These are phyloP conservation scores for Botrytis galanthina DNA, from an alignment of 2,329 filamentous ascomycete species.

Conservation along the genomic window DNA sequence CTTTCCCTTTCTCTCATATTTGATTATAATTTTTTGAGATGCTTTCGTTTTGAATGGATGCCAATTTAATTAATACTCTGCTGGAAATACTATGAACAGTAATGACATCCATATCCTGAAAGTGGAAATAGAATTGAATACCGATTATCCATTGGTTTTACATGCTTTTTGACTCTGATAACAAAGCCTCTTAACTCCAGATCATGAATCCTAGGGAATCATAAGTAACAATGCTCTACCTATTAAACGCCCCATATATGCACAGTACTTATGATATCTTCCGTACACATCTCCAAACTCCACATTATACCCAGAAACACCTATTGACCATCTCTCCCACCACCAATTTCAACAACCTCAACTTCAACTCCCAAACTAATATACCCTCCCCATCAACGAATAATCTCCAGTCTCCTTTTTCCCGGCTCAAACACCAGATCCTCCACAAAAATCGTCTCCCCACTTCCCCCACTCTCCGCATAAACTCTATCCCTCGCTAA, in stretches of 20 bases:
- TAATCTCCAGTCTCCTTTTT: neutral
- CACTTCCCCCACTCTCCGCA: neutral
- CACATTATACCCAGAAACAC: neutral
- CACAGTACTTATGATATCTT: fast-evolving
- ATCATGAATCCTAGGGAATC: neutral
- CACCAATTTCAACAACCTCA: neutral
- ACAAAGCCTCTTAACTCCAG: neutral
- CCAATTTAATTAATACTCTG: fast-evolving
- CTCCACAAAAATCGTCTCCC: neutral
- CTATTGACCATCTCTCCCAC: neutral
- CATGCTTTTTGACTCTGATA: neutral
- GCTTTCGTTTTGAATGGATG: neutral
- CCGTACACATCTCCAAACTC: neutral
- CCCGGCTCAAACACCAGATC: neutral
- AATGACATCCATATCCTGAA: neutral
- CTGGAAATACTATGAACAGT: neutral
- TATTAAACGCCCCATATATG: neutral
- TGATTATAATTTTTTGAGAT: fast-evolving
- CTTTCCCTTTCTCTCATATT: too few relatives aligned
- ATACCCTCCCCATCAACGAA: neutral
- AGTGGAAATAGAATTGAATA: neutral
- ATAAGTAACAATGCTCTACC: neutral
- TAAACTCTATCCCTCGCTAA: neutral
- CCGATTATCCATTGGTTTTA: neutral
- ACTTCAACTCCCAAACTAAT: neutral